Evolutionary conservation across 164 flowering plant species (phyloP).

Genomic region (Platanus orientalis): DNA sequence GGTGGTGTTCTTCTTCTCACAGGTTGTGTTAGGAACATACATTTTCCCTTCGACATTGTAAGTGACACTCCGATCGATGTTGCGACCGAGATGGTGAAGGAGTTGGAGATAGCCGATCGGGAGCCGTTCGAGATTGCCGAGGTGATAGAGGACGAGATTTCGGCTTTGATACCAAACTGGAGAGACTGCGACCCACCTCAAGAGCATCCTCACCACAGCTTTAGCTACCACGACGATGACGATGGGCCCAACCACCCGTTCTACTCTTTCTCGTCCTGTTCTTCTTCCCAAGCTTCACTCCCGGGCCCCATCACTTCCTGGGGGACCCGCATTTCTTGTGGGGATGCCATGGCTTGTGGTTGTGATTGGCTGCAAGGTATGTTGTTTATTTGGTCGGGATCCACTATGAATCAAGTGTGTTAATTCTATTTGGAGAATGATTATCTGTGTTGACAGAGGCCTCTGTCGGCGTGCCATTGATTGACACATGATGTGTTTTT

Average conservation of each 20-base stretch:
- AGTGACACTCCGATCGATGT: slow-evolving; percentile 73
- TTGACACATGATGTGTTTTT: too few species aligned
- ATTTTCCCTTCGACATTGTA: slow-evolving; percentile 62
- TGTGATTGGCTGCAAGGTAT: slow-evolving; percentile 54
- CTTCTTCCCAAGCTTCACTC: slow-evolving; percentile 56
- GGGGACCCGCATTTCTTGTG: slow-evolving; percentile 9
- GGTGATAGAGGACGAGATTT: slow-evolving; percentile 67
- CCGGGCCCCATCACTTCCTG: slow-evolving; percentile 25
- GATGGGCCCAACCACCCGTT: slow-evolving; percentile 35
- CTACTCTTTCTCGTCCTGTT: slow-evolving; percentile 33
- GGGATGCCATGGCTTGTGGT: slow-evolving; percentile 5
- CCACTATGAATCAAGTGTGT: too few species aligned
- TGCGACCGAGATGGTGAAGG: slow-evolving; percentile 83
- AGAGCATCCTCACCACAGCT: slow-evolving; percentile 33
- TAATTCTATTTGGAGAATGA: too few species aligned
- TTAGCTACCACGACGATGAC: slow-evolving; percentile 35
- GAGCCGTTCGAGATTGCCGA: slow-evolving; percentile 68
- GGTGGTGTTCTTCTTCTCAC: not conserved
- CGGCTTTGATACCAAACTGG: slow-evolving; percentile 52
- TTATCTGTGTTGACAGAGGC: too few species aligned
- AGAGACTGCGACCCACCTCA: slow-evolving; percentile 22
- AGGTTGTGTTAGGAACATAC: slow-evolving; percentile 53
- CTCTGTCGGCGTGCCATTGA: too few species aligned
- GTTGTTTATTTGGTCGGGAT: too few species aligned
- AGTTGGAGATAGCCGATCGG: slow-evolving; percentile 63